Evolutionary conservation across 768 basidiomycete genomes (phyloP).

Genomic region (Lactarius akahatsu): DNA sequence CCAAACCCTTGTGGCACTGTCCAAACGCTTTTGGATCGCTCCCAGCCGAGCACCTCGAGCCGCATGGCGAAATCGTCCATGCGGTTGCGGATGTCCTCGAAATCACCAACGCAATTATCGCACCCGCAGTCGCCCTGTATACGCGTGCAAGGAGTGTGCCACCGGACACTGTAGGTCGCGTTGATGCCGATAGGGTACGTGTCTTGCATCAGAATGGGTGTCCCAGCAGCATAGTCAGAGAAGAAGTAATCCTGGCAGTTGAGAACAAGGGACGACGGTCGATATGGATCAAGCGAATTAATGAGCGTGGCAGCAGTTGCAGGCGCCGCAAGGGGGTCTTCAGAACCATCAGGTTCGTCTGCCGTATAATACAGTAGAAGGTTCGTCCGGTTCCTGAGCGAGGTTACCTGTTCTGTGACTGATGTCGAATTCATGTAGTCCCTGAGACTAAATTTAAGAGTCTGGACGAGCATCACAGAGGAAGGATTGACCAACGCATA

Average conservation of each 20-base stretch:
- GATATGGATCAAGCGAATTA: conserved; percentile 52
- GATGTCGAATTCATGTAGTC: conserved; percentile 64
- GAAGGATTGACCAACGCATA: conserved; percentile 54
- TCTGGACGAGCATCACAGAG: background rate
- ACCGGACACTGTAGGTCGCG: conserved; percentile 58
- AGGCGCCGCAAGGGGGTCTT: conserved; percentile 63
- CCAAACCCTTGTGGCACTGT: conserved; percentile 81
- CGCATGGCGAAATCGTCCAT: conserved; percentile 65
- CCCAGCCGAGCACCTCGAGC: conserved; percentile 64
- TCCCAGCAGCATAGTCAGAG: conserved; percentile 54
- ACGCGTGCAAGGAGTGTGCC: conserved; percentile 60
- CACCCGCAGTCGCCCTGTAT: conserved; percentile 76
- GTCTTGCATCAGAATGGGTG: conserved; percentile 73
- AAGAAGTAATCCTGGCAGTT: conserved; percentile 66
- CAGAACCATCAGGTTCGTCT: conserved; percentile 72
- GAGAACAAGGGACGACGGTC: conserved; percentile 54
- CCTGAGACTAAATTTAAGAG: conserved; percentile 30
- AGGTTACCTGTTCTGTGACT: conserved; percentile 66
- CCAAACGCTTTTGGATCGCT: conserved; percentile 69
- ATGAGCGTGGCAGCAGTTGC: conserved; percentile 46
- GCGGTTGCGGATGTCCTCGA: conserved; percentile 65
- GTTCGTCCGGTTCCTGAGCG: conserved; percentile 64
- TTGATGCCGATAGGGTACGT: conserved; percentile 58
- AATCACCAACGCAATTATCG: conserved; percentile 64
- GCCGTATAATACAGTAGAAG: conserved; percentile 73